Evolutionary conservation across 1,139 yeast species (phyloP), one percentile per base, ranked within the genome.

Genomic region (Yamadazyma mexicana): DNA sequence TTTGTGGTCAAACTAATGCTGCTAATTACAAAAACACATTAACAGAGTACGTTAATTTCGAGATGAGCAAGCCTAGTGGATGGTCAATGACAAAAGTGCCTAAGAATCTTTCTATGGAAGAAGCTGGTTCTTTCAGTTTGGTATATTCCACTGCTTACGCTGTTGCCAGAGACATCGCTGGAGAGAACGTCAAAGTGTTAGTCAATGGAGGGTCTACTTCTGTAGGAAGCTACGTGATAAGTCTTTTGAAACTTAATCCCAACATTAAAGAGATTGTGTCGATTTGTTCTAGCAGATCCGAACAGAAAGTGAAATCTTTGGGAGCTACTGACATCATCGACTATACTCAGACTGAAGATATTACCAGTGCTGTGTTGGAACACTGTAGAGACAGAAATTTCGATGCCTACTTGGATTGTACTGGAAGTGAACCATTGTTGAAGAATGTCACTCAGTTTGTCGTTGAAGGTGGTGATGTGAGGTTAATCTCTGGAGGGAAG

Each of bases 131-230:
- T 2, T 68, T 81, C 69, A 73, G 83, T 38, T 55, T 75, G 51
- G 73, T 80, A 22, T 73, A 77, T 44, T 82, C 83, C 6, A 69
- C 88, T 1, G 87, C 88, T 0, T 64, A 56, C 46, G 66, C 64
- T 32, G 54, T 78, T 39, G 55, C 79, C 35, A 59, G 59, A 39
- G 8, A 9, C 5, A 24, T 23, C 9, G 25, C 33, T 1, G 24
- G 28, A 5, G 33, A 35, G 8, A 25, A 35, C 31, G 44, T 43
- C 17, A 63, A 63, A 44, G 73, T 85, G 1, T 63, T 86, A 36
- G 67, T 87, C 30, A 67, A 84, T 43, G 95, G 95, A 32, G 92
- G 85, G 11, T 79, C 87, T 4, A 78, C 94, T 1, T 68, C 83
- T n/a, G 85, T 84, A 5, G 95, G 92, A 2, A 59, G 79, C 44